phyloP scores from a whole-genome alignment of 1,284 basidiomycete species.

The Heterobasidion annosum region DNA sequence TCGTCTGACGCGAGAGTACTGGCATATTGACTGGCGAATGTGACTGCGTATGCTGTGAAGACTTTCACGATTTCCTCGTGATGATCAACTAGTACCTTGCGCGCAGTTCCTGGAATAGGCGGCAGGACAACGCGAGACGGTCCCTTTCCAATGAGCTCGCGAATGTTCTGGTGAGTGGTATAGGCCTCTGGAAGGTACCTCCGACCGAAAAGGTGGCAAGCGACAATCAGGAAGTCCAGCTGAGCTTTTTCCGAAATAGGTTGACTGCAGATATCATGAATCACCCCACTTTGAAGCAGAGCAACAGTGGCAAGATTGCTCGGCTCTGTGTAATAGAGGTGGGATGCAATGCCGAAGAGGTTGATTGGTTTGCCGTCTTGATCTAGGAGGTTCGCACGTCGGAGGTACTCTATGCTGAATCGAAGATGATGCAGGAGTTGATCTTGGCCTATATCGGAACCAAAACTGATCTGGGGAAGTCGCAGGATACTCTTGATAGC shows the following conservation, averaged over 20 bases:
- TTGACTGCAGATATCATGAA: conserved; percentile 47
- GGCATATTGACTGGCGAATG: conserved; percentile 32
- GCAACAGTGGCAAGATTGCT: conserved; percentile 57
- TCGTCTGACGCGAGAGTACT: conserved; percentile 29
- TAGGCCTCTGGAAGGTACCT: conserved; percentile 39
- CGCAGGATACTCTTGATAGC: conserved; percentile 43
- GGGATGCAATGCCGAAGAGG: conserved; percentile 44
- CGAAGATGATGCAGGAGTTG: conserved; percentile 57
- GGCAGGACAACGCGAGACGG: conserved; percentile 52
- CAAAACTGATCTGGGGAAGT: conserved; percentile 49
- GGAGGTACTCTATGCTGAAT: conserved; percentile 66
- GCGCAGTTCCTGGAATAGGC: conserved; percentile 30
- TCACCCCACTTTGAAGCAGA: conserved; percentile 44
- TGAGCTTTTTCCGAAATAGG: conserved; percentile 29
- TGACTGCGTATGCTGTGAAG: conserved; percentile 44
- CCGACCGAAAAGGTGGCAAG: conserved; percentile 54
- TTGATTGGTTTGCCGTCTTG: conserved; percentile 47
- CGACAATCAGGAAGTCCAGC: conserved; percentile 39
- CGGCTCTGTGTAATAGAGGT: conserved; percentile 60
- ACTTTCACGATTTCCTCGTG: conserved; percentile 40
- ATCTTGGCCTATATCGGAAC: conserved; percentile 39
- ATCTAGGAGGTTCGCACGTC: conserved; percentile 44
- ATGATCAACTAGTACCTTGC: conserved; percentile 33
- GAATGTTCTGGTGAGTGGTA: conserved; percentile 25
- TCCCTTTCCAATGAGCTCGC: conserved; percentile 30